Conservation (phyloP, 2,329 filamentous ascomycete species). For the Cladobotryum mycophilum region DNA sequence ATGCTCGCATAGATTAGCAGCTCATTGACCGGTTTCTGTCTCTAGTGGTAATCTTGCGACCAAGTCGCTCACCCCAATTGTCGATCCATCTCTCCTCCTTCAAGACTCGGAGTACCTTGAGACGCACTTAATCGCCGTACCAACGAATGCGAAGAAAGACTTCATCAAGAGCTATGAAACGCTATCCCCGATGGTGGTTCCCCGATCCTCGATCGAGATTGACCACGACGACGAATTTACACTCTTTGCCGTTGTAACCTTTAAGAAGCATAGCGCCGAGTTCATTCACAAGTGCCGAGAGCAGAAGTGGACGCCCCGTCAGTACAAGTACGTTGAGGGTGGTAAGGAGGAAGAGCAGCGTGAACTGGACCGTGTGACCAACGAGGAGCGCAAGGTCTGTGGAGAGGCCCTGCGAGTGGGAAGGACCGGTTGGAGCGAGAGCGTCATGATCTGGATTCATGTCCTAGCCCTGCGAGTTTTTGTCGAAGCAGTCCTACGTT, state of each 20-base stretch:
- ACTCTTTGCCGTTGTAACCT: slow-evolving; percentile 81
- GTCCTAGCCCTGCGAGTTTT: slow-evolving; percentile 87
- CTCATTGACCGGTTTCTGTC: background rate
- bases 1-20: background rate
- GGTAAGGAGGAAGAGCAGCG: slow-evolving; percentile 82
- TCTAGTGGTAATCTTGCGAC: slow-evolving; percentile 83
- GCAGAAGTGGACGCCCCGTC: slow-evolving; percentile 87
- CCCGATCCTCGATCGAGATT: slow-evolving; percentile 73
- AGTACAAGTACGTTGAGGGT: slow-evolving; percentile 89
- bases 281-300: slow-evolving; percentile 91
- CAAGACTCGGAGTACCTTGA: slow-evolving; percentile 94
- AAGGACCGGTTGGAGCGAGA: slow-evolving; percentile 90
- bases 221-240: slow-evolving; percentile 85
- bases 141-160: slow-evolving; percentile 72
- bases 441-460: slow-evolving; percentile 93
- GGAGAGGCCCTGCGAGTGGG: slow-evolving; percentile 83
- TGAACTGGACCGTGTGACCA: slow-evolving; percentile 74
- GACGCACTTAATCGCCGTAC: slow-evolving; percentile 88
- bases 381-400: slow-evolving; percentile 87
- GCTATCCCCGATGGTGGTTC: slow-evolving; percentile 84
- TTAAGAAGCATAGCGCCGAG: slow-evolving; percentile 83
- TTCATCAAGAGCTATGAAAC: slow-evolving; percentile 88
- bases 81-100: slow-evolving; percentile 73
- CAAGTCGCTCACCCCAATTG: slow-evolving; percentile 84
- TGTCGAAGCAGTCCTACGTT: slow-evolving; percentile 95